Conservation (phyloP, 2,329 filamentous ascomycete genomes). For the Rhynchosporium secalis region DNA sequence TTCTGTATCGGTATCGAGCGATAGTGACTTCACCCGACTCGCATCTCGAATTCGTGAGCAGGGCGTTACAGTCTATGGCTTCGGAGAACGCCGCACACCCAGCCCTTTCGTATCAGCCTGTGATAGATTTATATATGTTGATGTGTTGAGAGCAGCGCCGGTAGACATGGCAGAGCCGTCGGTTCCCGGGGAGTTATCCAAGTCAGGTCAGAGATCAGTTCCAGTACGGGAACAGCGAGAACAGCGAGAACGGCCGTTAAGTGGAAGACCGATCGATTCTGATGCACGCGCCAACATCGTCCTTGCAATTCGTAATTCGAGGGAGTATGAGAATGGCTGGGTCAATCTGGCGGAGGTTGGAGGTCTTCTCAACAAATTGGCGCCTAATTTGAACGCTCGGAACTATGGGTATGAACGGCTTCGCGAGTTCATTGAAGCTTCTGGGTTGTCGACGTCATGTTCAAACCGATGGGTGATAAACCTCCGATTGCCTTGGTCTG, state of each 20-base stretch:
- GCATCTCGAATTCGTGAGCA: conserved; percentile 11
- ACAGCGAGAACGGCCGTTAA: background rate
- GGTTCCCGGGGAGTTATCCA: background rate
- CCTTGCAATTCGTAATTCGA: background rate
- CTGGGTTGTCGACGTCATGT: conserved; percentile 8
- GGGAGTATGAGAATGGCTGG: background rate
- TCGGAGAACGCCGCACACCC: conserved; percentile 1
- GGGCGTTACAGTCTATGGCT: conserved; percentile 10
- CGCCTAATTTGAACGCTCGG: conserved; percentile 1
- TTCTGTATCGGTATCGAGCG: conserved; percentile 13
- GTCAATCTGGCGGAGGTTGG: conserved; percentile 7
- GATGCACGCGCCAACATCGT: background rate
- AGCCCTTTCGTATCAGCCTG: conserved; percentile 4
- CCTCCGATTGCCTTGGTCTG: conserved; percentile 8
- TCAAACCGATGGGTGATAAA: conserved; percentile 5
- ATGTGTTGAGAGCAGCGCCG: conserved; percentile 1
- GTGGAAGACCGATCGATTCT: background rate
- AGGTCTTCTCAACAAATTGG: background rate
- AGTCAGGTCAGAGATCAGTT: background rate
- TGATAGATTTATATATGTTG: conserved; percentile 9
- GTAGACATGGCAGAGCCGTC: background rate
- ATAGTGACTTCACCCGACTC: conserved; percentile 11
- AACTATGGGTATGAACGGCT: conserved; percentile 9
- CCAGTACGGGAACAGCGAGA: background rate
- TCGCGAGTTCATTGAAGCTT: conserved; percentile 10